Evolutionary conservation across 305 asterid species (phyloP), one percentile per base, ranked within the genome.

Genomic region (Ilex paraguariensis): DNA sequence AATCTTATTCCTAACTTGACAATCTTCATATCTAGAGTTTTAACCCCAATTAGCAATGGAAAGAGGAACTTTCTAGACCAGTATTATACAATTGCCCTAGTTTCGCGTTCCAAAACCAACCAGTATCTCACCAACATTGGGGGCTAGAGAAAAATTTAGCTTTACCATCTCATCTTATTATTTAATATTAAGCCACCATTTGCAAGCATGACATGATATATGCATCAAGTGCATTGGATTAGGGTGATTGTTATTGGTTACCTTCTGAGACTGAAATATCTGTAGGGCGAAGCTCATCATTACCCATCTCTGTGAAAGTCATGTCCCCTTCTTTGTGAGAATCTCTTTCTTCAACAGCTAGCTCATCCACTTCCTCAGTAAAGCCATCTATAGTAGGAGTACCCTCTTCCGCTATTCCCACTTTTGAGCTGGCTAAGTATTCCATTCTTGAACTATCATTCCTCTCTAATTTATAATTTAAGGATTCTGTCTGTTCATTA

Each of bases 251-350:
- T 36, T 4, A 36, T 36, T 46, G 13, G 15, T 46, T 46, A 46
- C 52, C 52, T 46, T 46, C 52, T 10, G 52, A 46, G 52, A 46
- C 13, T 10, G 52, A 4, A 46, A 10, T 46, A 46, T 46, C 15
- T 46, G 52, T 3, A 13, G 15, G 13, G 15, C 52, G 56, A 69
- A 62, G 62, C 63, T 71, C 69, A 31, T 21, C 14, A 2, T 28
- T 21, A 52, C 12, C n/a, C 13, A 56, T 28, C 57, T 53, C 76
- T 1, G 56, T 52, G 66, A 46, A 56, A 62, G 44, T 57, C 31
- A 54, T 53, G 42, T 55, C 78, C 50, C 57, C 63, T 48, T 63
- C 79, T 54, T 3, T 11, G 52, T 54, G n/a, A 33, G 60, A 61
- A 58, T 42, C 72, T 13, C 46, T 61, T 48, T 46, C 30, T 48